Evolutionary conservation across 2,329 filamentous ascomycete species (phyloP).

Genomic region (Microcyclospora pomicola): DNA sequence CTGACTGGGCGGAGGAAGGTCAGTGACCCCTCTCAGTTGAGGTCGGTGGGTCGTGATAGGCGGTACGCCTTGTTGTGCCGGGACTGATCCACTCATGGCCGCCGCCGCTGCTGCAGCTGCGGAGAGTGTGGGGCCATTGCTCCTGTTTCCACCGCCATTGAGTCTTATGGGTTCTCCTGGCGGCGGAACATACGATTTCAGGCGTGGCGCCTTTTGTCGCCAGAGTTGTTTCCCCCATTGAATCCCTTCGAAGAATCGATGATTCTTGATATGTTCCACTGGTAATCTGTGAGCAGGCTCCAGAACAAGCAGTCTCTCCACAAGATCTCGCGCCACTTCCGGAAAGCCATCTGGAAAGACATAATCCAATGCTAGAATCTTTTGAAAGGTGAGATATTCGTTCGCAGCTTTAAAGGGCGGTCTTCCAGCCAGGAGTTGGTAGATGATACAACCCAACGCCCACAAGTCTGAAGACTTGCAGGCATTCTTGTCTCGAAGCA

Average conservation of each 20-base stretch:
- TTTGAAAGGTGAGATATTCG: slow-evolving; percentile 95
- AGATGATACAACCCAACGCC: slow-evolving; percentile 97
- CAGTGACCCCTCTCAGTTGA: slow-evolving; percentile 75
- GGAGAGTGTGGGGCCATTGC: background rate
- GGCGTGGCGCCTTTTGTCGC: slow-evolving; percentile 75
- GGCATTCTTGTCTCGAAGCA: slow-evolving; percentile 91
- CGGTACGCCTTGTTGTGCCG: slow-evolving; percentile 1
- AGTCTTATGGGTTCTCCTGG: slow-evolving; percentile 17
- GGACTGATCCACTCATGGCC: slow-evolving; percentile 5
- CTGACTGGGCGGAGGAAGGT: slow-evolving; percentile 90
- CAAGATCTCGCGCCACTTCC: slow-evolving; percentile 67
- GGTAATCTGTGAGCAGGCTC: slow-evolving; percentile 74
- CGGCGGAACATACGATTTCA: slow-evolving; percentile 72
- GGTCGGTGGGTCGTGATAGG: slow-evolving; percentile 29
- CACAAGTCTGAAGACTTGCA: slow-evolving; percentile 96
- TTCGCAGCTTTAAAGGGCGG: slow-evolving; percentile 94
- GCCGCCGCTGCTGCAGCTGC: slow-evolving; percentile 12
- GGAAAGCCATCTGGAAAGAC: slow-evolving; percentile 86
- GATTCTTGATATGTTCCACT: slow-evolving; percentile 92
- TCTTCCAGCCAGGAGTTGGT: slow-evolving; percentile 86
- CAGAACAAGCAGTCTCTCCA: slow-evolving; percentile 79
- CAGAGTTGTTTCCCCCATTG: slow-evolving; percentile 72
- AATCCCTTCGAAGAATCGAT: slow-evolving; percentile 85
- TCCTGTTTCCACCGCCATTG: slow-evolving; percentile 11
- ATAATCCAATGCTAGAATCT: slow-evolving; percentile 89